Conservation (phyloP, 2,329 filamentous ascomycete genomes). For the Ceratocystis variospora region DNA sequence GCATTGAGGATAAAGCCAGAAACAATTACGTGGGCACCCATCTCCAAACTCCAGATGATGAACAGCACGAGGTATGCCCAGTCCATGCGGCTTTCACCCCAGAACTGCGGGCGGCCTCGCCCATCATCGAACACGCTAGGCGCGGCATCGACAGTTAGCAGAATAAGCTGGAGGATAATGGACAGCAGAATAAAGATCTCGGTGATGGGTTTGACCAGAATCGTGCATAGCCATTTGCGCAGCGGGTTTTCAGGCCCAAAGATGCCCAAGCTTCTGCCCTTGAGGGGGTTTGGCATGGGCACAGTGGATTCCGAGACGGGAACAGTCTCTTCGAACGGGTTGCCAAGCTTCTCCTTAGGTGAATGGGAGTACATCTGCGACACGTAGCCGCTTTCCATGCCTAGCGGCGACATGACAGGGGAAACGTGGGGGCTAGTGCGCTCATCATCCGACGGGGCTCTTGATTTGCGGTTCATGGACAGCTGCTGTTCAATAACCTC, state of each 20-base stretch:
- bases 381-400: constrained; percentile 39
- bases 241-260: constrained; percentile 67
- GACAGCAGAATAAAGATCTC: constrained; percentile 77
- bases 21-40: constrained; percentile 71
- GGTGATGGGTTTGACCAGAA: constrained; percentile 73
- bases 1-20: constrained; percentile 89
- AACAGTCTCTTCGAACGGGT: constrained; percentile 19
- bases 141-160: constrained; percentile 75
- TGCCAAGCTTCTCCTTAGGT: constrained; percentile 15
- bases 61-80: constrained; percentile 75
- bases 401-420: constrained; percentile 20
- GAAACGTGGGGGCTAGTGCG: constrained; percentile 29
- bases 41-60: constrained; percentile 75
- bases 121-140: constrained; percentile 52
- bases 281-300: constrained; percentile 54
- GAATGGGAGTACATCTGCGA: constrained; percentile 29
- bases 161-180: constrained; percentile 74
- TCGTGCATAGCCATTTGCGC: constrained; percentile 60
- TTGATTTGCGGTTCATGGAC: constrained; percentile 47
- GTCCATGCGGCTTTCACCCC: constrained; percentile 58
- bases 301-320: constrained; percentile 19
- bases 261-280: constrained; percentile 72
- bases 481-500: constrained; percentile 64
- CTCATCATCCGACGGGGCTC: constrained; percentile 39
- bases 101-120: constrained; percentile 45